Conservation (phyloP, 2,329 filamentous ascomycete species). For the Alternaria sp. region DNA sequence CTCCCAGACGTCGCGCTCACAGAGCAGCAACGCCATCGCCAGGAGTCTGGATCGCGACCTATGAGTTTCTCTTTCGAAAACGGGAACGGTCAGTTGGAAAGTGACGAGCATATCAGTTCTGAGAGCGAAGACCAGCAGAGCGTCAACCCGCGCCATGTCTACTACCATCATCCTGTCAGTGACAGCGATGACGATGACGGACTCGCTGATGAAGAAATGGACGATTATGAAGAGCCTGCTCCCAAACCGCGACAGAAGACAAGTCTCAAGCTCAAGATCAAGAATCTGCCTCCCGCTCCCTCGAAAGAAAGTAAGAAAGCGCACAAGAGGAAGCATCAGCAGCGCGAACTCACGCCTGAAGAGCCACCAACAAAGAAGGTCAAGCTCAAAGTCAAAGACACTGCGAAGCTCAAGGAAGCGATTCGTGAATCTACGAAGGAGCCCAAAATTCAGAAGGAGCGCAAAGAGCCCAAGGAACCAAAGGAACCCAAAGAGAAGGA, state of each 20-base stretch:
- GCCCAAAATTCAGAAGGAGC: constrained; percentile 14
- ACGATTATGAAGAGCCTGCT: constrained; percentile 52
- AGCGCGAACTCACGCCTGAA: constrained; percentile 39
- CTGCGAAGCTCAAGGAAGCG: constrained; percentile 19
- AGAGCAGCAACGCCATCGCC: constrained; percentile 61
- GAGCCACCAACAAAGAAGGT: constrained; percentile 42
- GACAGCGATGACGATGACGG: constrained; percentile 41
- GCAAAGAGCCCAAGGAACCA: constrained; percentile 23
- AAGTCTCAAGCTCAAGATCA: constrained; percentile 44
- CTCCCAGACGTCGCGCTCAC: constrained; percentile 64
- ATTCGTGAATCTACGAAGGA: constrained; percentile 25
- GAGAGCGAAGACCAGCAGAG: constrained; percentile 44
- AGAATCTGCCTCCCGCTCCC: constrained; percentile 25
- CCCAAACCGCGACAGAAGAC: constrained; percentile 38
- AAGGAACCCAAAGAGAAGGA: constrained; percentile 32
- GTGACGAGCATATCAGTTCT: constrained; percentile 54
- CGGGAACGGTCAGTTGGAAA: constrained; percentile 64
- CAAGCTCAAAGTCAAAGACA: constrained; percentile 22
- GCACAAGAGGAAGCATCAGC: constrained; percentile 39
- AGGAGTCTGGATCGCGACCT: constrained; percentile 62
- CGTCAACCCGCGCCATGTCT: constrained; percentile 47
- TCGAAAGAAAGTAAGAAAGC: constrained; percentile 35
- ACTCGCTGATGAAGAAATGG: constrained; percentile 43
- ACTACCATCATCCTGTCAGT: constrained; percentile 42
- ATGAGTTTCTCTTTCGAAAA: constrained; percentile 80